These are phyloP conservation scores for Pseudofabraea citricarpa DNA, from an alignment of 2,329 filamentous ascomycete species.

Conservation along the genomic window DNA sequence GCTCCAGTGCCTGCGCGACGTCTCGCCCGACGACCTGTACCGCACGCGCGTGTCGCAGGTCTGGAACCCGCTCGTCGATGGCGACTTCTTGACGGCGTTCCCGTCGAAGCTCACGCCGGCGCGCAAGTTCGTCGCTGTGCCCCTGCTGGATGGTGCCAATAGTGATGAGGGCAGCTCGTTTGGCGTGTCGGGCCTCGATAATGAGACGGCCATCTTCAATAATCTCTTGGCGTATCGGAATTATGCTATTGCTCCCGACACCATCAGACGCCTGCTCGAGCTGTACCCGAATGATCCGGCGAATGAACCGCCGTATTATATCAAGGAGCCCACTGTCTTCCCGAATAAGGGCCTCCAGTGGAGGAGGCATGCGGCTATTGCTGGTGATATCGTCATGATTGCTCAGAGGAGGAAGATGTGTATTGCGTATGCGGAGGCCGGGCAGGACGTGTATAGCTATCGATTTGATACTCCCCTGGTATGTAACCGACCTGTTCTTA, in stretches of 20 bases:
- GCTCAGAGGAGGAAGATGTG: conserved; percentile 40
- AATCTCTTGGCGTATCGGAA: conserved; percentile 37
- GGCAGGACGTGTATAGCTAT: conserved; percentile 39
- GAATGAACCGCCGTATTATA: conserved; percentile 37
- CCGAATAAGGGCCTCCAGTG: conserved; percentile 35
- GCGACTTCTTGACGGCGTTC: conserved; percentile 41
- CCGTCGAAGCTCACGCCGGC: conserved; percentile 38
- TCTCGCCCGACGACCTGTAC: conserved; percentile 13
- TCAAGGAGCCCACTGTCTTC: conserved; percentile 29
- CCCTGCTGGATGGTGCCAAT: conserved; percentile 43
- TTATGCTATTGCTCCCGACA: conserved; percentile 40
- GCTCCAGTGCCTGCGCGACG: conserved; percentile 15
- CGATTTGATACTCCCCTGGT: conserved; percentile 41
- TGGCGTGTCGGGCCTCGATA: conserved; percentile 34
- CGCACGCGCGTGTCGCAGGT: conserved; percentile 12
- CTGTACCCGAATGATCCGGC: conserved; percentile 45
- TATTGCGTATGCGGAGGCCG: conserved; percentile 32
- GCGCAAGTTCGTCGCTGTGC: conserved; percentile 38
- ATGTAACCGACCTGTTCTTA: not conserved
- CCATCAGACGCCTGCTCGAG: conserved; percentile 37
- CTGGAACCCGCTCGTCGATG: conserved; percentile 31
- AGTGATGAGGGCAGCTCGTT: conserved; percentile 43
- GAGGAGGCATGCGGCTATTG: conserved; percentile 40
- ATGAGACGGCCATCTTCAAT: conserved; percentile 37
- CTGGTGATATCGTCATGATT: conserved; percentile 43